Evolutionary conservation across 768 basidiomycete species (phyloP).

Genomic region (Rhodocollybia butyracea): DNA sequence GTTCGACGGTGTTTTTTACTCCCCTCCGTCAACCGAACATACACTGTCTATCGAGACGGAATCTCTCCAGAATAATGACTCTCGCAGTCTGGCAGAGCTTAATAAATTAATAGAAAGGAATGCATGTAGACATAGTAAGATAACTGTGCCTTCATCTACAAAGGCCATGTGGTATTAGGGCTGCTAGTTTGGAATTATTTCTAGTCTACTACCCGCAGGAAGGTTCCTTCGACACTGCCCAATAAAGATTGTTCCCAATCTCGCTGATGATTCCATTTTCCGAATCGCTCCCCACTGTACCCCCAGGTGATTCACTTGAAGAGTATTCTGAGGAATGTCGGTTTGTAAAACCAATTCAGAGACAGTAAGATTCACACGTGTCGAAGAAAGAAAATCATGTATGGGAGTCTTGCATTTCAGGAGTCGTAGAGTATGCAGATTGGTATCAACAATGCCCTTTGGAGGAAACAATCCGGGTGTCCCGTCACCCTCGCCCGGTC

Average conservation of each 20-base stretch:
- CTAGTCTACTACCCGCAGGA: neutral
- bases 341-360: neutral
- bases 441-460: neutral
- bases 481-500: neutral
- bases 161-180: neutral
- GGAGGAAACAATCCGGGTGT: neutral
- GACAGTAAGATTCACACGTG: neutral
- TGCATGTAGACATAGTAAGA: no score
- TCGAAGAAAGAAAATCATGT: neutral
- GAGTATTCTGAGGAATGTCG: neutral
- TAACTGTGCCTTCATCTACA: no score
- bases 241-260: neutral
- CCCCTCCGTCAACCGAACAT: no score
- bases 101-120: no score
- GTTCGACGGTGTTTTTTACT: neutral
- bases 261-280: neutral
- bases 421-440: neutral
- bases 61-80: no score
- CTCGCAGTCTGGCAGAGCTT: no score
- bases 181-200: neutral
- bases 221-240: neutral
- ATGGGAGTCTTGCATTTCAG: neutral
- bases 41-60: no score
- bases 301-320: neutral
- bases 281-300: neutral